Evolutionary conservation across 805 yeast species (phyloP).

Genomic region (Zygosaccharomyces bisporus): DNA sequence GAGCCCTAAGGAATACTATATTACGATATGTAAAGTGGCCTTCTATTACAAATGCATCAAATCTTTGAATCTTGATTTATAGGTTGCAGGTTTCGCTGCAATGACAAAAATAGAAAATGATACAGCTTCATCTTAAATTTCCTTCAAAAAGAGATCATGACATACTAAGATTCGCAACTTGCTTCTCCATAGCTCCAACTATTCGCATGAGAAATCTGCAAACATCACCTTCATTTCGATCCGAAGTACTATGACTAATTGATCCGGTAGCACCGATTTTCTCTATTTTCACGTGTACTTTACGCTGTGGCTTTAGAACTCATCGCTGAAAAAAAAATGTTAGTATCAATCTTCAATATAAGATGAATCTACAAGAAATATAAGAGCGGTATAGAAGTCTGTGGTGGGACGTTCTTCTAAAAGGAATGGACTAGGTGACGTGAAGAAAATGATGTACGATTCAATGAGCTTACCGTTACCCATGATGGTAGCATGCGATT

Average conservation of each 20-base stretch:
- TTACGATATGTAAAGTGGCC: too few species aligned
- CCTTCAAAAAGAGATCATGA: too few species aligned
- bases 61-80: too few species aligned
- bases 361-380: neutral
- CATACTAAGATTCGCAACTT: too few species aligned
- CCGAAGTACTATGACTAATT: too few species aligned
- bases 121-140: too few species aligned
- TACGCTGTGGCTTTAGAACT: neutral
- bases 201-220: too few species aligned
- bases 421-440: neutral
- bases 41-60: too few species aligned
- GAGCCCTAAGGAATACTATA: too few species aligned
- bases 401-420: neutral
- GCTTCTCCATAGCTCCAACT: too few species aligned
- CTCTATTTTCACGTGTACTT: neutral
- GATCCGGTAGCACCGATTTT: neutral
- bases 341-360: neutral
- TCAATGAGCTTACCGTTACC: conserved; percentile 20
- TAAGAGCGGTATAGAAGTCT: neutral
- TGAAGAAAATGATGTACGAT: neutral
- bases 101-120: too few species aligned
- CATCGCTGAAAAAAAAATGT: neutral
- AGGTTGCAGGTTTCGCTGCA: too few species aligned
- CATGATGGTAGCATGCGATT: conserved; percentile 42
- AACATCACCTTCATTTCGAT: neutral